A percentile compares a stretch with the other conserved stretches of the same genome.
Conservation (phyloP, 495 filamentous ascomycete genomes). For the Penicillium roqueforti region DNA sequence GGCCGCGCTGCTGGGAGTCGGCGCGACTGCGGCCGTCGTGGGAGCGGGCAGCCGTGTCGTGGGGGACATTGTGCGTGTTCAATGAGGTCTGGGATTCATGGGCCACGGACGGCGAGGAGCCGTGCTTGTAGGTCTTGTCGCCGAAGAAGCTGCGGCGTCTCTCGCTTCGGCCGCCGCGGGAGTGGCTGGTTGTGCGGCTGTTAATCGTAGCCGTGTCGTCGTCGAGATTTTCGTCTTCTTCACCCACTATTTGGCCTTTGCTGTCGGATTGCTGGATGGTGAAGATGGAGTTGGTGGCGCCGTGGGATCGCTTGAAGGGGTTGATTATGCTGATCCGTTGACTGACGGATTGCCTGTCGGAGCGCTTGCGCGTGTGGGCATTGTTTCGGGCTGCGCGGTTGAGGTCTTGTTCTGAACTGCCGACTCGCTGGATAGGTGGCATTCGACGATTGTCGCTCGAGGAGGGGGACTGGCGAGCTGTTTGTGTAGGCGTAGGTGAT, state of each 20-base stretch:
- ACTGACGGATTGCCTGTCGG: constrained; percentile 40
- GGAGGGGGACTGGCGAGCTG: constrained; percentile 21
- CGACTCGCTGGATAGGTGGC: constrained; percentile 25
- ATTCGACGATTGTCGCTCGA: constrained; percentile 25
- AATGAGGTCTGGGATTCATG: constrained; percentile 26
- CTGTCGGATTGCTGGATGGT: constrained; percentile 28
- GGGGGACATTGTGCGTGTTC: constrained; percentile 31
- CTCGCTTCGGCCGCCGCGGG: constrained; percentile 33
- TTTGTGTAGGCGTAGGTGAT: constrained; percentile 24
- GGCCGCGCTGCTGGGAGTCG: constrained; percentile 29
- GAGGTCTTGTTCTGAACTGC: constrained; percentile 40
- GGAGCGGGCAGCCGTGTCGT: constrained; percentile 30
- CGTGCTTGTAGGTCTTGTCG: constrained; percentile 35
- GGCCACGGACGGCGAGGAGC: constrained; percentile 33
- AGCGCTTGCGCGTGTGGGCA: constrained; percentile 33
- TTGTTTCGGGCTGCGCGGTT: constrained; percentile 32
- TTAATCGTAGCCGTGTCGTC: constrained; percentile 44
- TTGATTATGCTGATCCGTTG: constrained; percentile 49
- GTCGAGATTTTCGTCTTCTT: constrained; percentile 28
- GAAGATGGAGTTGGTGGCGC: constrained; percentile 32
- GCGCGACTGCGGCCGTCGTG: constrained; percentile 33
- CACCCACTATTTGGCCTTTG: constrained; percentile 22
- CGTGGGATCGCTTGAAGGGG: constrained; percentile 45
- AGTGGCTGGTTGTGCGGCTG: constrained; percentile 40
- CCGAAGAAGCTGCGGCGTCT: constrained; percentile 45